These are phyloP conservation scores for Prunella vulgaris DNA, from an alignment of 257 asterid species.

Conservation along the genomic window DNA sequence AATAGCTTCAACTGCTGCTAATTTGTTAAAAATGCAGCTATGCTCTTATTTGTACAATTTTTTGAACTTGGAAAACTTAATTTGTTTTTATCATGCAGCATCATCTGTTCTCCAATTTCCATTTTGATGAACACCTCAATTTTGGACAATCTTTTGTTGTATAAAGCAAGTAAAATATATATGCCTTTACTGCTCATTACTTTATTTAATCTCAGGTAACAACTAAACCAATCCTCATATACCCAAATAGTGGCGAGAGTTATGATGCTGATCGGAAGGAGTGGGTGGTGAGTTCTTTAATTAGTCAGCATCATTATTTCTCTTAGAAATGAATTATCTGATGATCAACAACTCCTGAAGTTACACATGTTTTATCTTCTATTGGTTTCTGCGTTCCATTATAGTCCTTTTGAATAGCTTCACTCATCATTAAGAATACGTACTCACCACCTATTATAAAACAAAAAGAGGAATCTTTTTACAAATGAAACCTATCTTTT, in stretches of 20 bases:
- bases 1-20: neutral
- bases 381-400: neutral
- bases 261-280: constrained; percentile 60
- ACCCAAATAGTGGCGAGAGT: constrained; percentile 89
- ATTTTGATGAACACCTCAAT: neutral
- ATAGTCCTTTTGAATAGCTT: neutral
- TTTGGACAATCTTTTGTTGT: neutral
- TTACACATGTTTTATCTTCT: no score
- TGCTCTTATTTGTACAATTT: neutral
- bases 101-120: neutral
- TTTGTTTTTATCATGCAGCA: neutral
- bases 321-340: neutral
- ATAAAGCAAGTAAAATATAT: neutral
- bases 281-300: constrained; percentile 71
- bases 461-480: neutral
- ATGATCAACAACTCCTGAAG: neutral
- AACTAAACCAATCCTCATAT: constrained; percentile 67
- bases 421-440: neutral
- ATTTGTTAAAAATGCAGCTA: no score
- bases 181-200: constrained; percentile 10
- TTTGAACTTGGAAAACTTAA: neutral
- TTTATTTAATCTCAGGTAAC: constrained; percentile 47
- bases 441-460: neutral
- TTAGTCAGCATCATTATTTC: neutral
- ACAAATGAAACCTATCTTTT: neutral